Evolutionary conservation across 2,329 filamentous ascomycete species (phyloP), one percentile per base, ranked within the genome.

Genomic region (Aspergillus fischeri): DNA sequence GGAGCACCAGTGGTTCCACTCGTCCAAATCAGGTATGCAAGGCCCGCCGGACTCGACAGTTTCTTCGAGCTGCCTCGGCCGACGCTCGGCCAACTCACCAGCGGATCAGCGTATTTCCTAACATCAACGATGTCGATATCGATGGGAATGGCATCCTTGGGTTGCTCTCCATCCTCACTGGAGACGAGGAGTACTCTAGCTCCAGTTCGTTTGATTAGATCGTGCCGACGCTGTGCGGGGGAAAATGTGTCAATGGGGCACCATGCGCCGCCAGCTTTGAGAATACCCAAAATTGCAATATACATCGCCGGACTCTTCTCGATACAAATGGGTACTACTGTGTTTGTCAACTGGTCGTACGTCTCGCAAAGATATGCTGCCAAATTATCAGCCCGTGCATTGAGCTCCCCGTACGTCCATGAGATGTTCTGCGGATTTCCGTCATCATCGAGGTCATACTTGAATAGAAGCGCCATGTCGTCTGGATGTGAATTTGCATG

Each of bases 221-320:
- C 71, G 49, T 73, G 73, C n/a, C 72, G 73, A 48, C 75, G 66
- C 52, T 71, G 71, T 10, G 70, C 32, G 17, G 75, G 74, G 20
- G 73, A 75, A 5, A 71, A 71, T 9, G 73, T 67, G 58, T 77
- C 75, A 28, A 78, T 72, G 0, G 75, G 74, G 56, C 71, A 77
- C 69, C 73, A 77, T 1, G 74, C 76, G 21, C 65, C 72, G 1
- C 77, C 77, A 28, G 75, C 71, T 57, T 78, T 78, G 50, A 79
- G 61, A 25, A 75, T 70, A 28, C 70, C 76, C 6, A 79, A 62
- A 25, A 78, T 73, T n/a, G 76, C 68, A 20, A 78, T 67, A 55
- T 76, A 77, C 17, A 70, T 38, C 9, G 72, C 69, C 3, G 73
- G 67, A 49, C 70, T 72, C 54, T 73, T 72, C 24, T 75, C 67